Evolutionary conservation across 2,329 filamentous ascomycete species (phyloP).

Genomic region (Monosporascus sp.): DNA sequence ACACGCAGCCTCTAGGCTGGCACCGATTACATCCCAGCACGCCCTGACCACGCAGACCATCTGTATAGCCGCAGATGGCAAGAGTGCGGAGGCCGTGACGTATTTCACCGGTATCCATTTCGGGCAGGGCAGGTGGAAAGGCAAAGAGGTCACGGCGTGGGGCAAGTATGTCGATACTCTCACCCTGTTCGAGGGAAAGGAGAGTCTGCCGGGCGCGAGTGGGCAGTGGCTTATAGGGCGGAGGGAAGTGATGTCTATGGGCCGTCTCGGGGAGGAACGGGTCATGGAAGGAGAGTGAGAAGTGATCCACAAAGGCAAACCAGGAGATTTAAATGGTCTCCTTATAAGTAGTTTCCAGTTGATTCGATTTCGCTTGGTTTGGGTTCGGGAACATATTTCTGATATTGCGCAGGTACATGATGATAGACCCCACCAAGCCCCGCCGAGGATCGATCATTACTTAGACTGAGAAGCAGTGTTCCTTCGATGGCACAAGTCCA

Average conservation of each 20-base stretch:
- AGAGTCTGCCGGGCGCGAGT: constrained; percentile 1
- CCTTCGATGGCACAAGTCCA: too few species aligned
- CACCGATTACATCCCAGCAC: constrained; percentile 5
- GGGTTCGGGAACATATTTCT: too few species aligned
- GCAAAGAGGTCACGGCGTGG: constrained; percentile 5
- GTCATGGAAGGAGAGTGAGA: constrained; percentile 3
- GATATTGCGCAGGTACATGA: too few species aligned
- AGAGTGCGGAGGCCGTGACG: constrained; percentile 4
- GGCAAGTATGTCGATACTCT: constrained; percentile 6
- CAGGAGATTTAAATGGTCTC: too few species aligned
- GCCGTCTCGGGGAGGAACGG: constrained; percentile 1
- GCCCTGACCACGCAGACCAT: constrained; percentile 8
- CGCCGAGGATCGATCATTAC: too few species aligned
- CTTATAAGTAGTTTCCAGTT: too few species aligned
- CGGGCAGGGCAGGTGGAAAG: constrained; percentile 7
- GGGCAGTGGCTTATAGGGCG: constrained; percentile 3
- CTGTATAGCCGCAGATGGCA: constrained; percentile 3
- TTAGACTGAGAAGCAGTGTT: too few species aligned
- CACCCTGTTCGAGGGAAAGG: background rate
- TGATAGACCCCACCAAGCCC: too few species aligned
- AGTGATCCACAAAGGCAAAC: too few species aligned
- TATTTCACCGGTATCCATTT: constrained; percentile 10
- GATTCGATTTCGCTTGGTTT: too few species aligned
- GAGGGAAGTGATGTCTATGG: constrained; percentile 1
- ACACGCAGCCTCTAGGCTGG: background rate